phyloP scores from a whole-genome alignment of 108 stramenopile genomes.

The Mediolabrus comicus region DNA sequence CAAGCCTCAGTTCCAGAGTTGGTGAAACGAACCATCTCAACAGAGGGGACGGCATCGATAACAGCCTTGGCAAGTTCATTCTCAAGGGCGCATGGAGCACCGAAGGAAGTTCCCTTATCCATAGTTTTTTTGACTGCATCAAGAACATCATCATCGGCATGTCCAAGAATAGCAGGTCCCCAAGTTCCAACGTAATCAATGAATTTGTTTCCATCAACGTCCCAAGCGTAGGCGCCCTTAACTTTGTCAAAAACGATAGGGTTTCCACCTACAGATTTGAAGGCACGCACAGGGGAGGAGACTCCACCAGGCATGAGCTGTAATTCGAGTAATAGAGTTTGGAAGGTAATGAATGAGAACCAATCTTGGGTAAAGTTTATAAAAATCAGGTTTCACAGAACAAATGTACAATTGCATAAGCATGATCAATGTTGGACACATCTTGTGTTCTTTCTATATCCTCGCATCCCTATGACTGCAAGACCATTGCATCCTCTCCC shows the following conservation, averaged over 20 bases:
- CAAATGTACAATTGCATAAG: neutral
- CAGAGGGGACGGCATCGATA: conserved; percentile 96
- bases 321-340: conserved; percentile 3
- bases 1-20: conserved; percentile 99
- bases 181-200: conserved; percentile 97
- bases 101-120: conserved; percentile 97
- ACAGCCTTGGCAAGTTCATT: conserved; percentile 96
- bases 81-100: conserved; percentile 94
- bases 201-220: conserved; percentile 97
- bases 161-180: conserved; percentile 98
- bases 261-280: conserved; percentile 97
- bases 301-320: conserved; percentile 99
- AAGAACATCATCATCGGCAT: conserved; percentile 96
- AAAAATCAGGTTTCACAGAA: conserved; percentile 17
- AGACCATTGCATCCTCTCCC: neutral
- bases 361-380: neutral
- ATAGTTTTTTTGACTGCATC: conserved; percentile 89
- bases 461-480: too few relatives aligned
- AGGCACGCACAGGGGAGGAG: conserved; percentile 96
- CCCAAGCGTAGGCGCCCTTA: conserved; percentile 98
- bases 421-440: neutral
- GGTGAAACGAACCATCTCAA: conserved; percentile 99
- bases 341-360: conserved; percentile 1
- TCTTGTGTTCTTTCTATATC: neutral
- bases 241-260: conserved; percentile 96